Evolutionary conservation across 1,139 yeast species (phyloP), one percentile per base, ranked within the genome.

Genomic region (Yamadazyma sp.): DNA sequence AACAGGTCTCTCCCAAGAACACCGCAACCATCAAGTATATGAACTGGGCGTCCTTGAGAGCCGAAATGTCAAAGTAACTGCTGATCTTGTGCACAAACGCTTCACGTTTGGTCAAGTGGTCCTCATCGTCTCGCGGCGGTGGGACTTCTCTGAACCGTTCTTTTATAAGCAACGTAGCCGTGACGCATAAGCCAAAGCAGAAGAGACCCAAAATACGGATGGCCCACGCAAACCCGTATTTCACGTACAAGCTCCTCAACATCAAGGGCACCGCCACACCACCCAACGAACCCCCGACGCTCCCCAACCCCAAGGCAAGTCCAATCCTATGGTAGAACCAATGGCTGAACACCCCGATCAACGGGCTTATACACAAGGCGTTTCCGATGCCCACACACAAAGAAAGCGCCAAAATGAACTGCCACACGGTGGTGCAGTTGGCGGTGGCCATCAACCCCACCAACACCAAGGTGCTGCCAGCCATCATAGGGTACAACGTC

Each of bases 281-380:
- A 11, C 87, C 87, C 9, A 80, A 62, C 14, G 82, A 75, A 0
- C 86, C 87, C 14, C 87, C 87, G 51, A 75, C 64, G 1, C 84
- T 76, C 2, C 84, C 81, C 0, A 79, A 46, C 0, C 83, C 82
- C 15, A 77, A 68, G 3, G 81, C 81, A 24, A 67, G 58, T 0
- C 82, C 85, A 40, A 85, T 63, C 43, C 70, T 72, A 35, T 60
- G 62, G 41, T 62, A 59, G 50, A 80, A 81, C 75, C 81, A 80
- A 42, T 81, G 84, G n/a, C 81, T 73, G 3, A 79, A 64, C 22
- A 73, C 75, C 6, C 82, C 79, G 12, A 79, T 66, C 41, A 77
- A 60, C 0, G 86, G 85, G 5, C 79, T 69, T 62, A 79, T 72
- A 18, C 79, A 67, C 25, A 79, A 53, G 0, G 83, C 83, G 32